Base-by-base conservation (phyloP, 2,329 filamentous ascomycete species). In the Incumbomyces lentus region DNA sequence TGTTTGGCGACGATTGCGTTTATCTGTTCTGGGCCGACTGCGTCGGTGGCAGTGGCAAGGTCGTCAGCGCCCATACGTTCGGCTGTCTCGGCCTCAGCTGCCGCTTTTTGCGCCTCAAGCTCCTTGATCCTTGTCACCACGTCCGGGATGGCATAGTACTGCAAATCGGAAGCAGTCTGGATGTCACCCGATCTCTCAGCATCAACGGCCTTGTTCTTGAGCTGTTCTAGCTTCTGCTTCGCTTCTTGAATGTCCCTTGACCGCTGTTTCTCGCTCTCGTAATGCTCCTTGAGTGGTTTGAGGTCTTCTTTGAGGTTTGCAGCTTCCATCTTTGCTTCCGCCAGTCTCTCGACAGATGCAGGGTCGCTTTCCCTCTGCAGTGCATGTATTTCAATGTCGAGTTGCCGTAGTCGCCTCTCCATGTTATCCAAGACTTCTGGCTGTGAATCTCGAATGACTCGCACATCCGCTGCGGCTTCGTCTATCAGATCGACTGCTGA, bases 371-470 rank as follows among this genome's bases (percentile, higher is more conserved):
- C 92, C 60, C 90, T 85, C 55, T 87, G 82, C 40, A 98, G 72
- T 31, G 92, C 92, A 61, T 95, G 90, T 48, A 98, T 98, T 66
- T 98, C 92, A 57, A 98, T 98, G 66, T 94, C 84, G 45, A 96
- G 75, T 66, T 98, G 92, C 49, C 88, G 84, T 52, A 88, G 74
- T 60, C 82, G 86, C 55, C 92, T 82, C 68, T 98, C 92, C 44
- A 98, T 76, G 44, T 86, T 95, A 68, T 98, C 92, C 44, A 98
- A 84, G 29, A 89, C 82, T 68, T 98, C 92, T 2, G 92, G 92
- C 59, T 96, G 89, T 1, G 92, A 98, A 68, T 98, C 92, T 56
- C 92, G 81, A 30, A 89, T 88, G 19, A 98, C 93, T 47, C 88
- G 79, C 49, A 98, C 92, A n/a, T 92, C 92, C 1, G 92, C 90